A percentile compares a stretch with the other conserved stretches of the same genome.
phyloP scores from a whole-genome alignment of 1,284 basidiomycete genomes.

The Malassezia caprae region DNA sequence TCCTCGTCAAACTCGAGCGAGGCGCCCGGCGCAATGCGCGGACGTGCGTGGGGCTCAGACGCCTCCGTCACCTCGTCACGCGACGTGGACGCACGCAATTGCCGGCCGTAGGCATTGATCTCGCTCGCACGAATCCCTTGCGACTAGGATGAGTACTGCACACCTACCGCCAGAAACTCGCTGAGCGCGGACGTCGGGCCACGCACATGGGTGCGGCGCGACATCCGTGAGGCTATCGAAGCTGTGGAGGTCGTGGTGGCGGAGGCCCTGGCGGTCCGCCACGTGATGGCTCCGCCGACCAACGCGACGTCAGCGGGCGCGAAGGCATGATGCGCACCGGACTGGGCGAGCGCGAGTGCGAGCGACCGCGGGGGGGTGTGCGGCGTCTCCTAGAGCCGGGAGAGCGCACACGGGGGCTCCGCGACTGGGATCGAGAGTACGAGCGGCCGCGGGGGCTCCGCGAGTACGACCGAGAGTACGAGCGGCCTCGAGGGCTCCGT shows the following conservation, averaged over 20 bases:
- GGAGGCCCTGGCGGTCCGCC: constrained; percentile 10
- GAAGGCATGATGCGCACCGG: not conserved
- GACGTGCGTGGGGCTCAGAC: constrained; percentile 5
- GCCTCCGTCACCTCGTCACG: not conserved
- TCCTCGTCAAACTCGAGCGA: constrained; percentile 52
- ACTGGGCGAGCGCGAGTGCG: not conserved
- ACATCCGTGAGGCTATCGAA: constrained; percentile 5
- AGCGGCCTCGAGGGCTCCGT: not conserved
- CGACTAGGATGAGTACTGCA: not conserved
- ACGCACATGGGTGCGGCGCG: constrained; percentile 53
- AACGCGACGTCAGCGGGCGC: not conserved
- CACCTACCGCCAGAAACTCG: constrained; percentile 70
- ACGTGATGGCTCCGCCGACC: not conserved
- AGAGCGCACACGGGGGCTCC: not conserved
- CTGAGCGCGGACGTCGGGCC: constrained; percentile 86
- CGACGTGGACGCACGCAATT: constrained; percentile 28
- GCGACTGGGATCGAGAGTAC: not conserved
- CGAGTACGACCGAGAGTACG: not conserved
- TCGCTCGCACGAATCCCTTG: constrained; percentile 5
- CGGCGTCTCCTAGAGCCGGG: too few species aligned
- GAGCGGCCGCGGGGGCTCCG: not conserved
- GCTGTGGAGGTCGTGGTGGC: constrained; percentile 4
- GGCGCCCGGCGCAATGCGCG: constrained; percentile 19
- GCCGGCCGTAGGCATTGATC: constrained; percentile 38
- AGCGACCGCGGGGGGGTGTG: not conserved